Conservation (phyloP, 2,329 filamentous ascomycete genomes). For the Ilyonectria robusta region DNA sequence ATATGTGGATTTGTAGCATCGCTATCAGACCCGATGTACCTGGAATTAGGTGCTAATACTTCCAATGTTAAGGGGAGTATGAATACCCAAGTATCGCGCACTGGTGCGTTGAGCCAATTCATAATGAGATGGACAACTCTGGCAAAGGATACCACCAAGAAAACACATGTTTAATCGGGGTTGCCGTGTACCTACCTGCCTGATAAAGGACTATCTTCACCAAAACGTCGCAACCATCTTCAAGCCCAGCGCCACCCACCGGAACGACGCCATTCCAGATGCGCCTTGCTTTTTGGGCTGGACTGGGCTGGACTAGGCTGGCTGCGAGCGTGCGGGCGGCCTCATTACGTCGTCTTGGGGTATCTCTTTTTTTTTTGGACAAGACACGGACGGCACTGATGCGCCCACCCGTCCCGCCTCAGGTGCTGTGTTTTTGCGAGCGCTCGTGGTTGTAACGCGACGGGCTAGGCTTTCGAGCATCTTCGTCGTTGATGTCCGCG, state of each 20-base stretch:
- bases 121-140: no score
- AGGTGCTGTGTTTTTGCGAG: not conserved
- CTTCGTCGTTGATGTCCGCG: not conserved
- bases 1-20: no score
- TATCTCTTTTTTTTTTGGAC: not conserved
- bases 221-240: not conserved
- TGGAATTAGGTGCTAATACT: no score
- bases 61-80: no score
- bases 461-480: not conserved
- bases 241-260: not conserved
- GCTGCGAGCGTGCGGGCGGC: constrained; percentile 19
- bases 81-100: no score
- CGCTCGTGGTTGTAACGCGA: not conserved
- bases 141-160: no score
- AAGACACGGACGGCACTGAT: constrained; percentile 19
- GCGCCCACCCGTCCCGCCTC: not conserved
- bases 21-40: no score
- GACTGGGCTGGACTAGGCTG: constrained; percentile 8
- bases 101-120: no score
- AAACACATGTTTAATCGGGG: not conserved
- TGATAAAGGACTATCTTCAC: not conserved
- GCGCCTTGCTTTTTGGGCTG: constrained; percentile 25
- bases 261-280: not conserved
- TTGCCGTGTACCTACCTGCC: not conserved
- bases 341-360: constrained; percentile 10